Base-by-base conservation (phyloP, 164 flowering plant species). In the Magnolia kwangsiensis region DNA sequence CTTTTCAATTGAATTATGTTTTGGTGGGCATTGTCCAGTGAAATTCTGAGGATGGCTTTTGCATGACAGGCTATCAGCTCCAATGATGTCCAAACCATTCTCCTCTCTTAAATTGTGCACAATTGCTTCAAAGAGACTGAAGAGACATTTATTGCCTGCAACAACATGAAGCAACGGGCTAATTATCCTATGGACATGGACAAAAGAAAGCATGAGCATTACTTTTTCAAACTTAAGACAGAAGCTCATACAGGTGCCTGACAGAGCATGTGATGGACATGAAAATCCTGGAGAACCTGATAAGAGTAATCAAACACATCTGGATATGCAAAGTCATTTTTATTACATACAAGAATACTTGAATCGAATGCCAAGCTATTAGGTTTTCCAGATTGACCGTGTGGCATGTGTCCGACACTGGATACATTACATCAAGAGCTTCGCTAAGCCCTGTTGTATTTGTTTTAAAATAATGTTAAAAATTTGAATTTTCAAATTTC, bases 101-200 rank as follows among this genome's bases (percentile, higher is more conserved):
- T 96, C 58, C 78, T 94, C 29, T 94, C 98, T 72, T 92, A 94
- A 79, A 96, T 94, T 76, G 91, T 92, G 67, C 97, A 94, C 80
- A 92, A 88, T 76, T 94, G 97, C 85, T 96, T 79, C 77, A 90
- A 87, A 73, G 99, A 90, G 83, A 90, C 97, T 9, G 85, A 89
- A 74, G 97, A 94, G 72, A 87, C 98, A 50, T 92, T 94, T 79
- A 79, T 87, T 84, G 71, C 92, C 74, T 84, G 83, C 78, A 83
- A 92, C 51, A 97, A 93, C 74, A 82, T 90, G 84, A 89, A 88
- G 79, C 90, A 82, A 78, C 87, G 95, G 74, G 84, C 81, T 51
- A 85, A 83, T 83, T 86, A 77, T 84, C 87, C 89, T 29, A 90
- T 90, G 77, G 91, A 88, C 79, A 94, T 94, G 88, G 99, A 92